Conservation (phyloP, 768 basidiomycete genomes). For the Kwoniella sp. region DNA sequence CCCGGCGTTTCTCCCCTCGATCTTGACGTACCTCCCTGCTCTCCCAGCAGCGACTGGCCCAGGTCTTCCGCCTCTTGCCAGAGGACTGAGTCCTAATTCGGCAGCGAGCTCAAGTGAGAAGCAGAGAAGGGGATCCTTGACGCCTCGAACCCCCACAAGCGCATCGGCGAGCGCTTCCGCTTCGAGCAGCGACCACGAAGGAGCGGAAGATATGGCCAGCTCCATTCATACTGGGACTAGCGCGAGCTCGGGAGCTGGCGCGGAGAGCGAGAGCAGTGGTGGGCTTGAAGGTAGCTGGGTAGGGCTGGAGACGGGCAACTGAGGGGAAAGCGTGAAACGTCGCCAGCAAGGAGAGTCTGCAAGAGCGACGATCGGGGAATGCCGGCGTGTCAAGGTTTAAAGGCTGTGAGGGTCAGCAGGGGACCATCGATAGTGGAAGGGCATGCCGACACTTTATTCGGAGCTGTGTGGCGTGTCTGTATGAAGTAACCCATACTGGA, state of each 20-base stretch:
- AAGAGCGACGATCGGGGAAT: too few species aligned
- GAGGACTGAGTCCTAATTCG: background rate
- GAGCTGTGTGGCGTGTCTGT: too few species aligned
- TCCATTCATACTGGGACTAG: conserved; percentile 36
- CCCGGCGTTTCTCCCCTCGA: conserved; percentile 20
- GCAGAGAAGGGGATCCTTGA: background rate
- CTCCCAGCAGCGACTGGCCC: conserved; percentile 37
- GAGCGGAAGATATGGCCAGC: conserved; percentile 34
- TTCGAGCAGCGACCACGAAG: conserved; percentile 30
- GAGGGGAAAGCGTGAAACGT: background rate
- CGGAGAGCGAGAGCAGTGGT: conserved; percentile 25
- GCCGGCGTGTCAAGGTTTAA: too few species aligned
- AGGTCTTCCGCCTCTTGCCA: conserved; percentile 3
- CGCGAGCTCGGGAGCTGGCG: conserved; percentile 15
- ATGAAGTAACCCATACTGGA: too few species aligned
- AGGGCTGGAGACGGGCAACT: conserved; percentile 32
- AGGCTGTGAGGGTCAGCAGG: too few species aligned
- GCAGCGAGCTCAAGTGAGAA: background rate
- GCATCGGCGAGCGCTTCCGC: conserved; percentile 22
- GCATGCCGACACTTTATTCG: too few species aligned
- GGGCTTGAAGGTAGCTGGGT: conserved; percentile 42
- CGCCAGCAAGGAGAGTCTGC: background rate
- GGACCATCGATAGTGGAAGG: too few species aligned
- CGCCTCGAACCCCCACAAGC: conserved; percentile 4
- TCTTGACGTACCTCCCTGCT: conserved; percentile 27